A percentile compares a stretch with the other conserved stretches of the same genome.
Evolutionary conservation across 2,329 filamentous ascomycete species (phyloP).

Genomic region (Penicillium carneum): DNA sequence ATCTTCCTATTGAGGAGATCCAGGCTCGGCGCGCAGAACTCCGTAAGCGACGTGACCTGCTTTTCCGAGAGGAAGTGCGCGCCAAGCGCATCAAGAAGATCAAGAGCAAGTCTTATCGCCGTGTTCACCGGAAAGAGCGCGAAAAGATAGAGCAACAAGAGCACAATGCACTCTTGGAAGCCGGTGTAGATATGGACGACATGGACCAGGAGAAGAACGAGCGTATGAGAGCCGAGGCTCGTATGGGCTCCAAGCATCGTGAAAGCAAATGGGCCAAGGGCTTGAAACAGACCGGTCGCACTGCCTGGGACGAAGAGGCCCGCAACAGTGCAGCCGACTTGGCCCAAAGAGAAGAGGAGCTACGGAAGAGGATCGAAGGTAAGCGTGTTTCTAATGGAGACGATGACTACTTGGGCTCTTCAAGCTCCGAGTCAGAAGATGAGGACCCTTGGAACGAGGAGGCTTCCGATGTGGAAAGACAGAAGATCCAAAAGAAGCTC

Average conservation of each 20-base stretch:
- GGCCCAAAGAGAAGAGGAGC: conserved; percentile 80
- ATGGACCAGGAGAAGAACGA: conserved; percentile 72
- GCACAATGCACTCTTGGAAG: conserved; percentile 64
- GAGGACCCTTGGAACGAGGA: conserved; percentile 66
- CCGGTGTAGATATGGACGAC: conserved; percentile 67
- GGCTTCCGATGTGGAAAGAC: conserved; percentile 46
- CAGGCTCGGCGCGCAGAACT: conserved; percentile 76
- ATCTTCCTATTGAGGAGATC: conserved; percentile 75
- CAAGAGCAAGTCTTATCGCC: conserved; percentile 93
- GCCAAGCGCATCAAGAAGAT: conserved; percentile 97
- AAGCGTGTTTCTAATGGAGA: conserved; percentile 69
- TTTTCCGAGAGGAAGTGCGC: conserved; percentile 86
- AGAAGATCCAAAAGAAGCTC: conserved; percentile 52
- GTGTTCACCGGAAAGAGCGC: conserved; percentile 83
- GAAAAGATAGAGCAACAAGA: conserved; percentile 66
- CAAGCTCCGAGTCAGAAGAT: conserved; percentile 68
- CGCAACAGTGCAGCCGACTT: conserved; percentile 79
- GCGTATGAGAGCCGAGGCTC: conserved; percentile 78
- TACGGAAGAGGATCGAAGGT: conserved; percentile 79
- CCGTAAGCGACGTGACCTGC: conserved; percentile 79
- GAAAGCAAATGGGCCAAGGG: conserved; percentile 94
- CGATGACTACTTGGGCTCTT: conserved; percentile 59
- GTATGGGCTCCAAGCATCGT: conserved; percentile 83
- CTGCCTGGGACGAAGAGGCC: conserved; percentile 88
- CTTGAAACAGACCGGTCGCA: conserved; percentile 77